Evolutionary conservation across 768 basidiomycete genomes (phyloP).

Genomic region (Kwoniella europaea): DNA sequence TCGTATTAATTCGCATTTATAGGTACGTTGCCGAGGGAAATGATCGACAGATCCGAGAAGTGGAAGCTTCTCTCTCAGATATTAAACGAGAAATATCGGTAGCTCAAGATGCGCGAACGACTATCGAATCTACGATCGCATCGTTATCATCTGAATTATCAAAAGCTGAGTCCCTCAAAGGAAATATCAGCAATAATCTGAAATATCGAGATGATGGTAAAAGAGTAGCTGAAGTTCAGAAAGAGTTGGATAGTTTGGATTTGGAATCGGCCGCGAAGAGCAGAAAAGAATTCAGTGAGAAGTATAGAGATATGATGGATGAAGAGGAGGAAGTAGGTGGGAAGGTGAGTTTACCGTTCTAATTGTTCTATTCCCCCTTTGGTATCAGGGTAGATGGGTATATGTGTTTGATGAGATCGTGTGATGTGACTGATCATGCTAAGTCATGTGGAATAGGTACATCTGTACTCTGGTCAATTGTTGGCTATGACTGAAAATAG

Average conservation of each 20-base stretch:
- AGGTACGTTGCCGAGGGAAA: constrained; percentile 79
- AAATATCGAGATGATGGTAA: constrained; percentile 71
- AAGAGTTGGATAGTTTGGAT: constrained; percentile 74
- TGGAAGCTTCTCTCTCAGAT: constrained; percentile 64
- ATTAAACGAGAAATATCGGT: constrained; percentile 63
- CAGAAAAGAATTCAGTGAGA: constrained; percentile 79
- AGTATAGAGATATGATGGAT: constrained; percentile 67
- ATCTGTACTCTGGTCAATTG: constrained; percentile 78
- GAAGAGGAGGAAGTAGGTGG: constrained; percentile 43
- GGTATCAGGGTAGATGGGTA: no score
- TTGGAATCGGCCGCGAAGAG: constrained; percentile 85
- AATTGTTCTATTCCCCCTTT: no score
- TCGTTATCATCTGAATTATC: constrained; percentile 74
- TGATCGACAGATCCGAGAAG: constrained; percentile 67
- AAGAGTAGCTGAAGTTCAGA: constrained; percentile 71
- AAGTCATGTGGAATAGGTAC: constrained; percentile 63
- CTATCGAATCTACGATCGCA: constrained; percentile 60
- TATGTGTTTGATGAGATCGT: no score
- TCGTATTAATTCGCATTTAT: neutral
- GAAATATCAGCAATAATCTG: constrained; percentile 71
- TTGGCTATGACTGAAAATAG: constrained; percentile 72
- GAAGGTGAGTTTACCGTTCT: neutral
- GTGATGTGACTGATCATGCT: neutral
- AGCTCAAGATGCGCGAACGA: constrained; percentile 58
- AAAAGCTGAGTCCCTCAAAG: constrained; percentile 37